These are phyloP conservation scores for Aureobasidium sp. DNA, from an alignment of 2,329 filamentous ascomycete genomes.

Conservation along the genomic window DNA sequence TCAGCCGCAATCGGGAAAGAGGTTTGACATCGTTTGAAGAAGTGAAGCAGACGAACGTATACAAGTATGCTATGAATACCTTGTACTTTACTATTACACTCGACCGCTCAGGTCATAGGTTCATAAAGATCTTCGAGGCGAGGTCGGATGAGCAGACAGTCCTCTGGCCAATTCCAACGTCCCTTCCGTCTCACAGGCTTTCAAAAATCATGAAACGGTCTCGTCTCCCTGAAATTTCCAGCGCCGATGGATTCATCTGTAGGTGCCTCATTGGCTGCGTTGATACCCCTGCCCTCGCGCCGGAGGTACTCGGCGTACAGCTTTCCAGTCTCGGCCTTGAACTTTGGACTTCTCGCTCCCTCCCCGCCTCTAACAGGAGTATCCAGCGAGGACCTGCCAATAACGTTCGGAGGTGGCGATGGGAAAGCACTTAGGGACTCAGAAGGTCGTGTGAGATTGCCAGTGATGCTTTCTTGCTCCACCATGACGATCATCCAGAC, in stretches of 20 bases:
- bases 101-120: not conserved
- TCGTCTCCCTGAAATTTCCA: not conserved
- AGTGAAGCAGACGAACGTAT: not conserved
- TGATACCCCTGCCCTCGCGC: conserved; percentile 22
- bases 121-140: not conserved
- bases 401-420: not conserved
- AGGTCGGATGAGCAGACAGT: not conserved
- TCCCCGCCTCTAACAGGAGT: conserved; percentile 6
- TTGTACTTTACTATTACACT: not conserved
- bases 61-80: not conserved
- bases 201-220: conserved; percentile 10
- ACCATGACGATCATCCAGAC: conserved; percentile 44
- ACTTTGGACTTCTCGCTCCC: conserved; percentile 17
- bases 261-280: not conserved
- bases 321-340: conserved; percentile 23
- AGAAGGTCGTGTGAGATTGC: conserved; percentile 17
- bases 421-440: conserved; percentile 10
- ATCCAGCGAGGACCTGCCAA: not conserved
- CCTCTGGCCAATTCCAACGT: too few species aligned
- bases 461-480: conserved; percentile 32
- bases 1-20: too few species aligned
- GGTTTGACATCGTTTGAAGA: too few species aligned
- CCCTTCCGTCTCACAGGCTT: not conserved
- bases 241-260: not conserved
- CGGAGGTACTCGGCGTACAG: conserved; percentile 33